Base-by-base conservation (phyloP, 371 early-diverging fungal genomes). In the Fennellomyces sp. region DNA sequence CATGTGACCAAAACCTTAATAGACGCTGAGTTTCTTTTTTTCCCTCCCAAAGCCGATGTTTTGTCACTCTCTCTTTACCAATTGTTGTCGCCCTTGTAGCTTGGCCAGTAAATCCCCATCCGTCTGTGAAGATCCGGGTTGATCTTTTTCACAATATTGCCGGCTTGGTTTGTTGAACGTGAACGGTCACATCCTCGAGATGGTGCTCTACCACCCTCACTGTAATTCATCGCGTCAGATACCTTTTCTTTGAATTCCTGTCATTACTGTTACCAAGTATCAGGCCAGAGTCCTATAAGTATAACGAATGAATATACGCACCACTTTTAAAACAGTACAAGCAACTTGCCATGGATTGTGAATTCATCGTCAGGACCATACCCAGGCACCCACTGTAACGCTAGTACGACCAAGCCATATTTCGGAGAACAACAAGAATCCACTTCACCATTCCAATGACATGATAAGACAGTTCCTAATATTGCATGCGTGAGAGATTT, bases 341-440 rank as follows among this genome's bases (percentile, higher is more conserved):
- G 17, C 62, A 68, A 15, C 10, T 45, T 23, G 23, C 81, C 83
- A 47, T 80, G 83, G 27, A 82, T 69, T 6, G 83, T 82, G n/a
- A 80, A 82, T 42, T 75, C 72, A 29, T 78, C 67, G n/a, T 33
- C 39, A 19, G 83, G 83, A 12, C 83, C 83, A 54, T 64, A 70
- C 0, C 68, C 65, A 30, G 74, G 69, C 6, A 64, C 55, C 81
- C 81, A 81, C 56, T 82, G 82, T 52, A 80, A 71, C 12, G 85
- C 68, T 7, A 90, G 72, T 13, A 89, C 83, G 0, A 90, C 66
- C 2, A 88, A 62, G 1, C 92, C 92, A 65, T 86, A 83, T 35
- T 72, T 69, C 15, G 91, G 91, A 30, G 85, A 81, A 66, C 92
- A 91, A 69, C 92, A 91, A 10, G 81, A 36, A 63, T 84, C 78